Percentiles rank a stretch among this genome's conserved stretches.
Conservation (phyloP, 1,139 yeast genomes). For the Lodderomyces orthopsilosis region DNA sequence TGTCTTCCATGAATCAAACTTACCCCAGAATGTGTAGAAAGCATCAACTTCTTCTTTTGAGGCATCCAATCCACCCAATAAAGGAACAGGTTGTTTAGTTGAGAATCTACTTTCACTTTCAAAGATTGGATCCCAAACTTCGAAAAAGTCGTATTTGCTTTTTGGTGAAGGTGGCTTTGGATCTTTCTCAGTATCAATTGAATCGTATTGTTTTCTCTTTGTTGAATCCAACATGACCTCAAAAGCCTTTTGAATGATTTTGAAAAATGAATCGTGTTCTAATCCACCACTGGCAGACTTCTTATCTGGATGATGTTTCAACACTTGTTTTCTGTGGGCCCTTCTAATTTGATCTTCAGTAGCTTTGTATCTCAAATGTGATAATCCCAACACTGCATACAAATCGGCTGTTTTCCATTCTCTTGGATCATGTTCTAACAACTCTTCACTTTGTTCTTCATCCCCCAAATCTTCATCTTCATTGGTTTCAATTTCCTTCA, state of each 20-base stretch:
- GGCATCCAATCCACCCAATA: slow-evolving; percentile 65
- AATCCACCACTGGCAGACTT: slow-evolving; percentile 82
- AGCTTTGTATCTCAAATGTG: slow-evolving; percentile 88
- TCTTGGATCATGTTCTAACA: slow-evolving; percentile 89
- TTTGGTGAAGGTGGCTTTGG: slow-evolving; percentile 74
- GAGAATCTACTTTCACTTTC: slow-evolving; percentile 91
- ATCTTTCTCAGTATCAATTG: slow-evolving; percentile 87
- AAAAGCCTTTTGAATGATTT: slow-evolving; percentile 94
- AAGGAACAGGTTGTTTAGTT: slow-evolving; percentile 83
- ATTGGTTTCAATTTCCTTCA: slow-evolving; percentile 64
- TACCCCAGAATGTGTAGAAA: slow-evolving; percentile 90
- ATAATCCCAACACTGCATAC: slow-evolving; percentile 92
- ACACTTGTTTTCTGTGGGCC: slow-evolving; percentile 95
- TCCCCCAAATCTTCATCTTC: slow-evolving; percentile 72
- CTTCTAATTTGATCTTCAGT: slow-evolving; percentile 91
- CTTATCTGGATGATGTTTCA: slow-evolving; percentile 98
- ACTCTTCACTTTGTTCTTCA: slow-evolving; percentile 76
- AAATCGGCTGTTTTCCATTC: slow-evolving; percentile 97
- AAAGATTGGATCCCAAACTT: slow-evolving; percentile 91
- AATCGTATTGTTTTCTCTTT: slow-evolving; percentile 91
- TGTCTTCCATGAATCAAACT: slow-evolving; percentile 97
- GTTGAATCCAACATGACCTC: slow-evolving; percentile 83
- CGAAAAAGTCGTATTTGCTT: slow-evolving; percentile 72
- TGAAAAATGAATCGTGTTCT: slow-evolving; percentile 96
- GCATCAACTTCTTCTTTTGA: slow-evolving; percentile 82